Base-by-base conservation (phyloP, 106 monocot genomes). In the Dioscorea dumetorum region DNA sequence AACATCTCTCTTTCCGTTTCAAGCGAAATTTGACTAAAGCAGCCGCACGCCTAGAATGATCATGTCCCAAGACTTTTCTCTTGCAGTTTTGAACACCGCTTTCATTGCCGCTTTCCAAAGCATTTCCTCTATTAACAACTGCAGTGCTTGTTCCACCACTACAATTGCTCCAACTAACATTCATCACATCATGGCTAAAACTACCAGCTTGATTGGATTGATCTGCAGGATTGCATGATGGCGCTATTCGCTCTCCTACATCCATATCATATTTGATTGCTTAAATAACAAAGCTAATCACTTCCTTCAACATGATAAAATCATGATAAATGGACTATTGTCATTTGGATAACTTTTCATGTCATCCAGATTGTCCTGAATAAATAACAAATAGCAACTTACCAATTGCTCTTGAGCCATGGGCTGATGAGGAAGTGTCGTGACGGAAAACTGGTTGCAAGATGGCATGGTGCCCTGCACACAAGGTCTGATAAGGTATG, bases 1-100 rank as follows among this genome's bases (percentile, higher is more conserved):
- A 95, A 69, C 91, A 91, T 75, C 95, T 78, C 57, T 87, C 94
- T 68, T 94, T 94, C 34, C 94, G 74, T 72, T 95, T 95, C 72
- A 91, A 70, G 10, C 88, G 85, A 50, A 95, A 95, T 76, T 95
- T 95, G 0, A 88, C 74, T 34, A 95, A 67, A 4, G 95, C 95
- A 79, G 91, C 91, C 69, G 88, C 91, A n/a, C 95, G 87, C 24
- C 70, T 72, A 22, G 88, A 82, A 34, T 63, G 73, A 24, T 78
- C 74, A 24, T 35, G 48, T 20, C 82, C 73, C 50, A 61, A 28
- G 15, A 7, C 71, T 18, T 71, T 77, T 33, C 53, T 79, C 22
- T 24, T 65, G 22, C 66, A 78, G 51, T 78, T 81, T 22, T 84
- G 84, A 17, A 67, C 24, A 7, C 72, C 68, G 67, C 60, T 83